These are phyloP conservation scores for Saccharomycopsis malanga DNA, from an alignment of 805 yeast species.

Conservation along the genomic window DNA sequence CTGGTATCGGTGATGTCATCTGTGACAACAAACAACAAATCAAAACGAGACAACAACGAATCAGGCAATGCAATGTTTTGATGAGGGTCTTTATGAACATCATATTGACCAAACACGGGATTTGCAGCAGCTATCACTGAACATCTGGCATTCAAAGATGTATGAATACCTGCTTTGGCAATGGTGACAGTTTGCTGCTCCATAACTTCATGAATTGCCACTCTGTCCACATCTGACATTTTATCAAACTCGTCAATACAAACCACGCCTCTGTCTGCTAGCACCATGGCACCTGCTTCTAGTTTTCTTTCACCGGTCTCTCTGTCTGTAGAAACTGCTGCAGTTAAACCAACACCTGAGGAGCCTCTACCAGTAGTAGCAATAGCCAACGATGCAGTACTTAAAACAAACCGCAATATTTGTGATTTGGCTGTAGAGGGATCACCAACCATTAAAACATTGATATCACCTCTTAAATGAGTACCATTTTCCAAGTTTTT, in stretches of 20 bases:
- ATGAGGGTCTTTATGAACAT: slow-evolving; percentile 92
- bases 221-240: slow-evolving; percentile 94
- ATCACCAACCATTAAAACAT: slow-evolving; percentile 94
- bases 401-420: slow-evolving; percentile 85
- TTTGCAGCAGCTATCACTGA: slow-evolving; percentile 97
- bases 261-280: slow-evolving; percentile 94
- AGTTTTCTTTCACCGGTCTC: slow-evolving; percentile 95
- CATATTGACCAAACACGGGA: slow-evolving; percentile 95
- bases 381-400: slow-evolving; percentile 91
- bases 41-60: slow-evolving; percentile 93
- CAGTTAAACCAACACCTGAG: slow-evolving; percentile 99
- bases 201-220: slow-evolving; percentile 99
- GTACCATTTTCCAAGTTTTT: slow-evolving; percentile 92
- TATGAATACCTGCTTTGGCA: slow-evolving; percentile 97
- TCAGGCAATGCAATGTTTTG: slow-evolving; percentile 95
- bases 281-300: slow-evolving; percentile 99
- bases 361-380: slow-evolving; percentile 99
- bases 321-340: slow-evolving; percentile 93
- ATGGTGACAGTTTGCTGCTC: slow-evolving; percentile 98
- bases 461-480: slow-evolving; percentile 96
- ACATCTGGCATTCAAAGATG: slow-evolving; percentile 93
- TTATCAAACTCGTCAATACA: slow-evolving; percentile 99
- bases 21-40: slow-evolving; percentile 88
- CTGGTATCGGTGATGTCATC: slow-evolving; percentile 84
- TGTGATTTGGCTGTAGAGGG: slow-evolving; percentile 98